These are phyloP conservation scores for Claviceps citrina DNA, from an alignment of 2,329 filamentous ascomycete genomes.

Conservation along the genomic window DNA sequence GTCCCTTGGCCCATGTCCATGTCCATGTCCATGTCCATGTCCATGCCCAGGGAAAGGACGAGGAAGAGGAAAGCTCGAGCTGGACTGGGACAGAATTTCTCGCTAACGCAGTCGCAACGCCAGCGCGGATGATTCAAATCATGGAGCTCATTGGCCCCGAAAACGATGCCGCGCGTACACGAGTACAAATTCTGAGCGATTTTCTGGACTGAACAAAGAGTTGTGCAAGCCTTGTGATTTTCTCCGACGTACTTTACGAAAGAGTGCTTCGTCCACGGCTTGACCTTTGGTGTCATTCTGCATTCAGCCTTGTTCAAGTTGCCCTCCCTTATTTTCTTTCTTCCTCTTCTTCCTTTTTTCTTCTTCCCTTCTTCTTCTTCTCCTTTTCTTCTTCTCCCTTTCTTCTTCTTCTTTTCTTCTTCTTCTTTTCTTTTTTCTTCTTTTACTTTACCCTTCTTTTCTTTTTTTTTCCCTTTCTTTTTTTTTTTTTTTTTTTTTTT, in stretches of 20 bases:
- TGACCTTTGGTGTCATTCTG: too few relatives aligned
- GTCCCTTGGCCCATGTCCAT: too few relatives aligned
- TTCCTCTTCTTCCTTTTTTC: background rate
- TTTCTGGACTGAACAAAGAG: constrained; percentile 23
- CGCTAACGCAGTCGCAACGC: background rate
- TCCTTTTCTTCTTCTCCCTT: background rate
- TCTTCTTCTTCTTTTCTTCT: too few relatives aligned
- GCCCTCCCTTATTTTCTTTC: background rate
- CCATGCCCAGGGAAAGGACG: too few relatives aligned
- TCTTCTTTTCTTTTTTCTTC: background rate
- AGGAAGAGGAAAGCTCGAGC: too few relatives aligned
- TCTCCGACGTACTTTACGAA: too few relatives aligned
- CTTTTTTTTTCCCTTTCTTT: background rate
- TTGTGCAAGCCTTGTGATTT: too few relatives aligned
- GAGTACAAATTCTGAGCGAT: constrained; percentile 42
- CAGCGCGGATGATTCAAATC: constrained; percentile 48
- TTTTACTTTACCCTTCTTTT: background rate
- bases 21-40: too few relatives aligned
- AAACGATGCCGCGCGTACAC: constrained; percentile 42
- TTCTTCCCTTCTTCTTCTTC: background rate
- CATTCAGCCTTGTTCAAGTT: too few relatives aligned
- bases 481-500: too few relatives aligned
- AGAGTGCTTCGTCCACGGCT: background rate
- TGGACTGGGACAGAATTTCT: too few relatives aligned
- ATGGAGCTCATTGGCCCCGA: constrained; percentile 44